Evolutionary conservation across 768 basidiomycete species (phyloP).

Genomic region (Suillus subluteus): DNA sequence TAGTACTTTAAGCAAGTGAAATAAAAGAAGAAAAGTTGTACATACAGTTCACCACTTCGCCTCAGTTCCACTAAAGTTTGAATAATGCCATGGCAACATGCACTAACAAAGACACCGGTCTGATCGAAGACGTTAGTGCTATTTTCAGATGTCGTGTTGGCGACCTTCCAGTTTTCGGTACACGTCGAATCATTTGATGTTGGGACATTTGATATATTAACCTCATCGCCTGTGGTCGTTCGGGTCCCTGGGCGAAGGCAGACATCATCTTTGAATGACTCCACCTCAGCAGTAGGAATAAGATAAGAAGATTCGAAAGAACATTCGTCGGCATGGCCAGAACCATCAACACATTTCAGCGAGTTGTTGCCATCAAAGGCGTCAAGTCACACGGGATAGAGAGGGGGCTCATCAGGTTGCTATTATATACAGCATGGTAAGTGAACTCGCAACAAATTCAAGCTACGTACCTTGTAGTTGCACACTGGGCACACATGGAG

Average conservation of each 20-base stretch:
- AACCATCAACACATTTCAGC: slow-evolving; percentile 23
- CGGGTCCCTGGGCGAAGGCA: background rate
- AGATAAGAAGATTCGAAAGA: slow-evolving; percentile 30
- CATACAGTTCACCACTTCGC: slow-evolving; percentile 41
- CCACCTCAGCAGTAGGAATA: slow-evolving; percentile 27
- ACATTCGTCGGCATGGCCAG: slow-evolving; percentile 21
- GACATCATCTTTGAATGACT: slow-evolving; percentile 25
- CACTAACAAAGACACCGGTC: slow-evolving; percentile 40
- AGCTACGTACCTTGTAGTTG: slow-evolving; percentile 33
- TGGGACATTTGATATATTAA: no score
- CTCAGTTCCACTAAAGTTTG: slow-evolving; percentile 36
- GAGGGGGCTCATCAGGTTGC: slow-evolving; percentile 28
- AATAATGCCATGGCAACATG: slow-evolving; percentile 39
- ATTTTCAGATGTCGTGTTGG: slow-evolving; percentile 22
- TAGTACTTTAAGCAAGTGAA: background rate
- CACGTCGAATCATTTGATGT: slow-evolving; percentile 17
- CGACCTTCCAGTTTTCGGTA: slow-evolving; percentile 37
- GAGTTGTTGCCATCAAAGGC: slow-evolving; percentile 30
- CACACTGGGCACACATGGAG: slow-evolving; percentile 41
- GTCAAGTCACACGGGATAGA: slow-evolving; percentile 22
- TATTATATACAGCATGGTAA: background rate
- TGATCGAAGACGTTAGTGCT: slow-evolving; percentile 40
- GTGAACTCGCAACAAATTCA: background rate
- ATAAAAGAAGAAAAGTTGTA: slow-evolving; percentile 9
- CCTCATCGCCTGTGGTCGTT: background rate